Base-by-base conservation (phyloP, 192 early-diverging fungal genomes). In the Coemansia sp. region DNA sequence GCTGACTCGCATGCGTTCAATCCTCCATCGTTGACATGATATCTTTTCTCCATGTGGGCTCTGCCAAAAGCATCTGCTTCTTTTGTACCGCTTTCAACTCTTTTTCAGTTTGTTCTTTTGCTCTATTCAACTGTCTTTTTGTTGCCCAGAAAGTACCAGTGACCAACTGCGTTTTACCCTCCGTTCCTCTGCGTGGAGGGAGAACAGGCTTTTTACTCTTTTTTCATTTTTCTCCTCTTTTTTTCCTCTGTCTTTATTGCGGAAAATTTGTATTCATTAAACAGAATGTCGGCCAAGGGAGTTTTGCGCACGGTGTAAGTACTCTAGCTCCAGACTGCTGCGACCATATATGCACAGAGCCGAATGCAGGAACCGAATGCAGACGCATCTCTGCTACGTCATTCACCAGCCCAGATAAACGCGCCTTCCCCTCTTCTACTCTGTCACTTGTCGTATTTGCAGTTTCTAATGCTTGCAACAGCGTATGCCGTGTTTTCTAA, bases 271-370 rank as follows among this genome's bases (percentile, higher is more conserved):
- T 59, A 72, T 60, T 63, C 65, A 66, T 68, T 65, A 14, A 51
- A 75, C 24, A 58, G 65, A 54, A 62, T 75, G 69, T 60, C 73
- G 47, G 75, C 65, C 48, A 72, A 66, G 55, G 69, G 69, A 14
- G 72, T 70, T 60, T 61, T 81, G 55, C 69, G 70, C 23, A 76
- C 67, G 59, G 62, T 73, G 72, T 76, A 75, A 70, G 66, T 72
- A 60, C 5, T 29, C 43, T 17, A 25, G 27, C 23, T 4, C 12
- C n/a, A 9, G 27, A 10, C 12, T 47, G 14, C 15, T 19, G 24
- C 22, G 22, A 12, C 10, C 50, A 11, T 8, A 45, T 45, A 45
- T 45, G 41, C 41, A 45, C 41, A 45, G 41, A 45, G 15, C 41
- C 48, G 48, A 17, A 21, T 17, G 2, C 48, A 23, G 48, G 48